Evolutionary conservation across 2,329 filamentous ascomycete species (phyloP).

Genomic region (Pleurostoma richardsiae): DNA sequence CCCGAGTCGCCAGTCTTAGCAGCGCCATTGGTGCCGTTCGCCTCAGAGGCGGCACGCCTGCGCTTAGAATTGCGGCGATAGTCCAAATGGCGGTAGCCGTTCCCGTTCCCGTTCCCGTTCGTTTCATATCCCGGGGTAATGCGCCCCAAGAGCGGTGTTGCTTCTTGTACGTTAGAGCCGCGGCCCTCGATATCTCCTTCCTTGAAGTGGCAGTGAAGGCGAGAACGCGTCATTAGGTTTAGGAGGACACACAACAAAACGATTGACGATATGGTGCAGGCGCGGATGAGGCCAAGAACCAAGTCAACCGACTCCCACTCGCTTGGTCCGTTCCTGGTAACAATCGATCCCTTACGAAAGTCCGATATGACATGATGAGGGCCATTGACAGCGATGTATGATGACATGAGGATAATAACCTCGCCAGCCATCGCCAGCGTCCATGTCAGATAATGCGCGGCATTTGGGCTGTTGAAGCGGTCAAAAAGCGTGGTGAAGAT

Average conservation of each 20-base stretch:
- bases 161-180: conserved; percentile 43
- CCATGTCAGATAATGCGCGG: background rate
- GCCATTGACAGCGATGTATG: background rate
- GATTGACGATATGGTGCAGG: conserved; percentile 23
- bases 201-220: conserved; percentile 32
- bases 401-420: background rate
- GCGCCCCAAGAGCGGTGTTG: conserved; percentile 56
- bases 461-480: background rate
- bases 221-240: conserved; percentile 40
- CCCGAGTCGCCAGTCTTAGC: conserved; percentile 15
- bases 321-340: background rate
- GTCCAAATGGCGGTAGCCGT: conserved; percentile 15
- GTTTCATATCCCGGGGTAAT: conserved; percentile 25
- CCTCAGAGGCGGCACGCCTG: background rate
- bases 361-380: background rate
- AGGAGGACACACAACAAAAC: conserved; percentile 48
- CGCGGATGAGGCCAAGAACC: conserved; percentile 8
- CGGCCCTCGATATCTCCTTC: conserved; percentile 31
- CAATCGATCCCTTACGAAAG: background rate
- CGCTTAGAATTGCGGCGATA: conserved; percentile 15
- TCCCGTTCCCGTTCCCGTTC: conserved; percentile 16
- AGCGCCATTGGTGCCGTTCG: conserved; percentile 28
- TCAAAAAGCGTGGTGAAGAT: background rate
- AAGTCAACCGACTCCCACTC: background rate
- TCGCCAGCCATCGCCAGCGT: background rate